Base-by-base conservation (phyloP, 768 basidiomycete genomes). In the Rhodotorula diobovata region DNA sequence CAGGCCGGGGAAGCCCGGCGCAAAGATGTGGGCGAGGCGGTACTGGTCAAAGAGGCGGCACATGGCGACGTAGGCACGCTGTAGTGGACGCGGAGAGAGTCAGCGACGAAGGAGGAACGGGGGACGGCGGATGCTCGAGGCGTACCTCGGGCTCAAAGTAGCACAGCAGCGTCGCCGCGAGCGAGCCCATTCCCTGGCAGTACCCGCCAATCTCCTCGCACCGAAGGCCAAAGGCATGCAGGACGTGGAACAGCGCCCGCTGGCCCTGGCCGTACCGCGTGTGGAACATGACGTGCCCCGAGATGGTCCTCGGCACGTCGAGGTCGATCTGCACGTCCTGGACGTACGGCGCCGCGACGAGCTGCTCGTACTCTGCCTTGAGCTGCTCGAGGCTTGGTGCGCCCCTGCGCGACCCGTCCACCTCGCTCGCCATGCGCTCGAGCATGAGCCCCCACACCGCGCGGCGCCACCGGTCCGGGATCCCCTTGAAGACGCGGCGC, bases 281-380 rank as follows among this genome's bases (percentile, higher is more conserved):
- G 75, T 88, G 86, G 78, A 98, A 99, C 83, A 94, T 85, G 69
- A 96, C 85, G 81, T 98, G 93, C 0, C 93, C 93, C 70, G 87
- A 90, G 74, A 97, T 96, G 21, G 96, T 98, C 78, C 96, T 82
- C 6, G 96, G 96, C 2, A 98, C 94, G 78, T 99, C 96, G 74
- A 99, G 83, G 81, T 99, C 96, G 75, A 98, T 97, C 82, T 98
- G 96, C 43, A 97, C 87, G 80, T 99, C 96, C 79, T 92, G 94
- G 16, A 83, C 85, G 51, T 92, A 95, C 28, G 93, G 89, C 68
- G 85, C 86, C 61, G 93, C 90, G 72, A 93, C 79, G 15, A 83
- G 84, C 41, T 32, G 46, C 41, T 57, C 46, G 64, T 68, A 71
- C 70, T 73, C 72, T 10, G 34, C 7, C 54, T 43, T 53, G 45